Evolutionary conservation across 116 monocot species (phyloP).

Genomic region (Zostera marina): DNA sequence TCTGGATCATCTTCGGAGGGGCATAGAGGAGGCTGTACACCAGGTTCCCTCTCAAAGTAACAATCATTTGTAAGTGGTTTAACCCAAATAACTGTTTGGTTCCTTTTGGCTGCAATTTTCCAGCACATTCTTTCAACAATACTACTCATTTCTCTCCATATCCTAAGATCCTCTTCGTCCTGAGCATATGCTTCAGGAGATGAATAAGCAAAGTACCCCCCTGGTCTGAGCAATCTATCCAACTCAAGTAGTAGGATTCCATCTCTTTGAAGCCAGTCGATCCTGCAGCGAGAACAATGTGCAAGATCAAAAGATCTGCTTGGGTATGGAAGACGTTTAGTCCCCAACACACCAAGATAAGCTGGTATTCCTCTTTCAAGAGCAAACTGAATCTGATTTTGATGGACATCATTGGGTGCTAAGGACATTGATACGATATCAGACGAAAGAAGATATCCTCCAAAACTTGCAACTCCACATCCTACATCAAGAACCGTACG

Average conservation of each 20-base stretch:
- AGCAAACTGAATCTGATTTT: constrained; percentile 94
- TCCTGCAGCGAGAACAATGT: constrained; percentile 92
- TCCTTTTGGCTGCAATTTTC: constrained; percentile 77
- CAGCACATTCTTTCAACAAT: constrained; percentile 91
- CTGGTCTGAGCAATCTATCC: constrained; percentile 77
- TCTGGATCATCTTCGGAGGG: constrained; percentile 62
- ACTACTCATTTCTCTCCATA: constrained; percentile 82
- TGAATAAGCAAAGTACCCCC: constrained; percentile 91
- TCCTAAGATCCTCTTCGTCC: constrained; percentile 81
- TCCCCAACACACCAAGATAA: constrained; percentile 80
- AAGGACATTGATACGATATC: constrained; percentile 83
- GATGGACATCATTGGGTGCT: constrained; percentile 94
- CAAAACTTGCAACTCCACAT: constrained; percentile 93
- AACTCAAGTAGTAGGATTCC: constrained; percentile 84
- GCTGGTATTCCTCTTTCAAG: constrained; percentile 93
- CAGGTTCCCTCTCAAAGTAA: constrained; percentile 52
- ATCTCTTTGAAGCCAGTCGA: constrained; percentile 96
- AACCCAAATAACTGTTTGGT: constrained; percentile 92
- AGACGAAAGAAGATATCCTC: constrained; percentile 84
- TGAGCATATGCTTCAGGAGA: constrained; percentile 97
- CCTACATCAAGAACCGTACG: constrained; percentile 93
- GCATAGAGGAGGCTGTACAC: constrained; percentile 64
- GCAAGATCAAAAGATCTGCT: constrained; percentile 89
- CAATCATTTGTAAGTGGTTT: constrained; percentile 88
- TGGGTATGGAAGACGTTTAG: constrained; percentile 80